Evolutionary conservation across 2,329 filamentous ascomycete genomes (phyloP), one percentile per base, ranked within the genome.

Genomic region (Aspergillus unguis): DNA sequence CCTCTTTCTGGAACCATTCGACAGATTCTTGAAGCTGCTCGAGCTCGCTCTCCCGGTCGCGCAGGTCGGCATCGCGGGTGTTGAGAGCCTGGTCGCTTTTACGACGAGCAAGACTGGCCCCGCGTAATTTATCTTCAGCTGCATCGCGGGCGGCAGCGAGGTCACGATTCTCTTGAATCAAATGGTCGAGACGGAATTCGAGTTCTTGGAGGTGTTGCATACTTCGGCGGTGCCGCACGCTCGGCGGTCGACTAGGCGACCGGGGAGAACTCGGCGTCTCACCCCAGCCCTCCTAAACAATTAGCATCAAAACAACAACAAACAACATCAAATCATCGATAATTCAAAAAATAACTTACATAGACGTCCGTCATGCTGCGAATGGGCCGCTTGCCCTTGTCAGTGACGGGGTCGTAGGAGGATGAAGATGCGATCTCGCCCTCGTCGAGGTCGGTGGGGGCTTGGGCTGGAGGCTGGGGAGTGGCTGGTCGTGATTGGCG

Each of bases 141-240:
- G 83, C 82, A 48, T 80, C 72, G 62, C 86, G 86, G 42, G 88
- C 86, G 44, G 92, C 86, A 62, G 84, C 80, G 28, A 99, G 84
- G 57, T 84, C 77, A 52, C 86, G 85, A 67, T 97, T 97, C 70
- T 99, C 92, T 25, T 86, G 85, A 37, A 87, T 78, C 59, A 99
- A 80, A 71, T 92, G 87, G 62, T 96, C 90, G 63, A 99, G 82
- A 65, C 83, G 85, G 55, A 83, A 80, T 77, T 97, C 91, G 67
- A 99, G 85, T 65, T 99, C 92, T 67, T 82, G 75, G 56, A 97
- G 85, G 50, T 92, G 85, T 75, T 97, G 92, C 86, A 97, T 92
- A 80, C 92, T 97, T 75, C 96, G 94, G 68, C 92, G 89, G 69
- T 92, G 92, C 64, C 92, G 92, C 83, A 99, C 88, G 78, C 91